Conservation (phyloP, 208 protist genomes). For the Balamuthia mandrillaris region DNA sequence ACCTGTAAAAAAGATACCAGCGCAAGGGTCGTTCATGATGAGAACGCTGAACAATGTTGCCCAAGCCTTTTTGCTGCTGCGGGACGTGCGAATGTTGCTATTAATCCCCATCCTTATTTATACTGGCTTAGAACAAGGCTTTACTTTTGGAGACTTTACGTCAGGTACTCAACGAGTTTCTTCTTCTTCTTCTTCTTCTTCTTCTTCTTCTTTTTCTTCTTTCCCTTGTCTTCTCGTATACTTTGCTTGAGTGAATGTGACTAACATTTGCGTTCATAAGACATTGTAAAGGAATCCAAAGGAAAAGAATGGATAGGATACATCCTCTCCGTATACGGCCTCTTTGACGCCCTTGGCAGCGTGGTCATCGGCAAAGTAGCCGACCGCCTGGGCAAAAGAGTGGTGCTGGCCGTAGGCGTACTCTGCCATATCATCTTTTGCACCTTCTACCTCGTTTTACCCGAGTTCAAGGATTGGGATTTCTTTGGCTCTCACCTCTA, state of each 20-base stretch:
- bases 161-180: no score
- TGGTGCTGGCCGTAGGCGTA: not conserved
- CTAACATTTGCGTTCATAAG: no score
- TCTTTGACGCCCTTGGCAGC: not conserved
- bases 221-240: no score
- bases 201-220: no score
- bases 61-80: not conserved
- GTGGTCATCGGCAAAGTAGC: constrained; percentile 3
- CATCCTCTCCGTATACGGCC: not conserved
- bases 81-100: not conserved
- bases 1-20: no score
- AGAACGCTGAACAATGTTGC: not conserved
- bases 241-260: no score
- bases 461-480: not conserved
- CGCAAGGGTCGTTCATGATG: no score
- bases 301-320: constrained; percentile 17
- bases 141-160: not conserved
- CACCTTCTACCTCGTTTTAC: not conserved
- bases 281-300: constrained; percentile 16
- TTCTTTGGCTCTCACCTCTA: not conserved
- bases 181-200: no score
- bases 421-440: not conserved
- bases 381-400: not conserved
- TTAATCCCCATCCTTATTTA: not conserved
- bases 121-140: constrained; percentile 21